A percentile compares a stretch with the other conserved stretches of the same genome.
These are phyloP conservation scores for Lagenaria siceraria DNA, from an alignment of 306 rosid genomes.

Conservation along the genomic window DNA sequence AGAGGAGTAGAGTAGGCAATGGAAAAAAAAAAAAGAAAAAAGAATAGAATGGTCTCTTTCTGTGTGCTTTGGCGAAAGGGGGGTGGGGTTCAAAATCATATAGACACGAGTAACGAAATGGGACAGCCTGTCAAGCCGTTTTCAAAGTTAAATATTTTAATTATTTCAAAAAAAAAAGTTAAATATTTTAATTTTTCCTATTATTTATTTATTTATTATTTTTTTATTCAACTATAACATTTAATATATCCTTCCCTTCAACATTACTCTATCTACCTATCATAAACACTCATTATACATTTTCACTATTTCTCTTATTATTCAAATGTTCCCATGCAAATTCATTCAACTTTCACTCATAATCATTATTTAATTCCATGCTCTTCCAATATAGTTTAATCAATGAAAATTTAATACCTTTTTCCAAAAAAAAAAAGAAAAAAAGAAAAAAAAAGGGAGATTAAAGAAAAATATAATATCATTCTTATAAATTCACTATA, in stretches of 20 bases:
- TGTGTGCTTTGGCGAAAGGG: conserved; percentile 7
- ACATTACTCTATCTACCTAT: background rate
- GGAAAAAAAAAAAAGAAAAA: too few species aligned
- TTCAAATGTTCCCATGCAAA: background rate
- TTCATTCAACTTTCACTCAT: background rate
- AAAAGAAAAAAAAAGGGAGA: too few species aligned
- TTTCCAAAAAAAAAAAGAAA: too few species aligned
- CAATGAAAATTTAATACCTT: too few species aligned
- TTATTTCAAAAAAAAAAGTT: too few species aligned
- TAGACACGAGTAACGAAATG: conserved; percentile 31
- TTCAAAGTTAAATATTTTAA: background rate
- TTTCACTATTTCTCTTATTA: background rate
- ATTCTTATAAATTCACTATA: background rate
- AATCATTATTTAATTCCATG: background rate
- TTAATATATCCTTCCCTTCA: conserved; percentile 9
- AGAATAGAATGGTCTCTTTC: conserved; percentile 4
- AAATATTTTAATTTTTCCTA: background rate
- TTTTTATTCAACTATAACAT: conserved; percentile 2
- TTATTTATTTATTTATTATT: background rate
- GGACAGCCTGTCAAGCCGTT: conserved; percentile 49
- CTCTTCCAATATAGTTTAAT: background rate
- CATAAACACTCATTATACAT: background rate
- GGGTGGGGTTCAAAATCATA: conserved; percentile 11
- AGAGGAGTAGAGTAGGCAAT: too few species aligned
- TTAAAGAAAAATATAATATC: too few species aligned